Conservation (phyloP, 495 filamentous ascomycete species). For the Parmelia sp. region DNA sequence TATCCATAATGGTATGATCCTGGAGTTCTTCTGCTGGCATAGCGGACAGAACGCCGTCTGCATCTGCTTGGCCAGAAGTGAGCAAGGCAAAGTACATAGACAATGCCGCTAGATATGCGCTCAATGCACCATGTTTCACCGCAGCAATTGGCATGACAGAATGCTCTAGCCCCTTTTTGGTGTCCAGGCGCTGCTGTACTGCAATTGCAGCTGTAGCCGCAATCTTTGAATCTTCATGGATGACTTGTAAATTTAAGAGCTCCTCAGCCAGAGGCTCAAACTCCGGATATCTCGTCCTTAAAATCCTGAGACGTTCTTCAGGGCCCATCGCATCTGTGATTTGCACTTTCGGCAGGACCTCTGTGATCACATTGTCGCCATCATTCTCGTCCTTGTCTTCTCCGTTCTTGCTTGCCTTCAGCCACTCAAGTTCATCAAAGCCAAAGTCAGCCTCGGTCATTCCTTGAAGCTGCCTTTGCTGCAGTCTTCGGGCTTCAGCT, state of each 20-base stretch:
- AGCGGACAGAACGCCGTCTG: conserved; percentile 41
- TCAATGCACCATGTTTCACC: conserved; percentile 66
- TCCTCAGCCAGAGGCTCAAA: conserved; percentile 81
- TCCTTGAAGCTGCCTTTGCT: conserved; percentile 78
- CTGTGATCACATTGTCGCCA: conserved; percentile 57
- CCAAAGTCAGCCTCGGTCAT: conserved; percentile 88
- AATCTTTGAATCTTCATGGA: conserved; percentile 51
- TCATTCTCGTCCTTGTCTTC: conserved; percentile 35
- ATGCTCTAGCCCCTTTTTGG: neutral
- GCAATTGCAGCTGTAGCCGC: conserved; percentile 51
- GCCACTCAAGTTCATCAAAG: conserved; percentile 85
- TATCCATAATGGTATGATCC: conserved; percentile 84
- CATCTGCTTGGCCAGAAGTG: conserved; percentile 59
- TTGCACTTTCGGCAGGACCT: conserved; percentile 73
- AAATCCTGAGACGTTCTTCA: conserved; percentile 67
- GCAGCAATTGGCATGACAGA: conserved; percentile 44
- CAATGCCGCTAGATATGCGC: conserved; percentile 76
- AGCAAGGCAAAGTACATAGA: conserved; percentile 92
- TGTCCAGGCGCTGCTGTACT: conserved; percentile 31
- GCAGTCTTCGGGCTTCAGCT: conserved; percentile 74
- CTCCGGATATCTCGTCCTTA: conserved; percentile 81
- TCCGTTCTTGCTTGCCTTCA: conserved; percentile 41
- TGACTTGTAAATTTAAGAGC: conserved; percentile 62
- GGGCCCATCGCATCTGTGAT: conserved; percentile 71
- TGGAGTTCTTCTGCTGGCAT: conserved; percentile 66